These are phyloP conservation scores for Conoideocrella luteorostrata DNA, from an alignment of 2,329 filamentous ascomycete species.

Conservation along the genomic window DNA sequence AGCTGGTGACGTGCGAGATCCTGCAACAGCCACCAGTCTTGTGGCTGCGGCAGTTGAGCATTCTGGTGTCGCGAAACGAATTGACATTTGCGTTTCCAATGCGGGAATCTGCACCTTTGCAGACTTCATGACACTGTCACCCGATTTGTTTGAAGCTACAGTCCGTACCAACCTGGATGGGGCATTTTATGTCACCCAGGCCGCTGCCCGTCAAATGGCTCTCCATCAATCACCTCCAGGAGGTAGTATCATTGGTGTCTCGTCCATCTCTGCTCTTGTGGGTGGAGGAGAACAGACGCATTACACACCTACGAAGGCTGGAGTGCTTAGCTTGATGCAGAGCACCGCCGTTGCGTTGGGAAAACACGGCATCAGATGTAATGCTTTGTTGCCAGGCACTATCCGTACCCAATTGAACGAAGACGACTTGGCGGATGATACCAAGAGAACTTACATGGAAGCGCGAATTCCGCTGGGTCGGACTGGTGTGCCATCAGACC, in stretches of 20 bases:
- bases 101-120: constrained; percentile 85
- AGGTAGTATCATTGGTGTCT: constrained; percentile 73
- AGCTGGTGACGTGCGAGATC: constrained; percentile 69
- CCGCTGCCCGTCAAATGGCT: constrained; percentile 78
- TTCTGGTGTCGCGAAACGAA: constrained; percentile 45
- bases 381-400: constrained; percentile 76
- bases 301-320: constrained; percentile 86
- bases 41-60: constrained; percentile 58
- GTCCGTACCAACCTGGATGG: constrained; percentile 77
- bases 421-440: constrained; percentile 66
- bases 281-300: constrained; percentile 75
- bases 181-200: constrained; percentile 83
- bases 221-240: constrained; percentile 53
- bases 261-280: constrained; percentile 67
- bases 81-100: constrained; percentile 81
- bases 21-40: constrained; percentile 62
- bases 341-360: constrained; percentile 74
- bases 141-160: constrained; percentile 64
- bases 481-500: constrained; percentile 64
- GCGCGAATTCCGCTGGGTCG: constrained; percentile 71
- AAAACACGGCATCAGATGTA: constrained; percentile 70
- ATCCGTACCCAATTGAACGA: constrained; percentile 82
- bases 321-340: constrained; percentile 75
- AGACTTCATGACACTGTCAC: constrained; percentile 70
- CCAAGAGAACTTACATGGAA: constrained; percentile 73